Evolutionary conservation across 805 yeast species (phyloP).

Genomic region (Ogataea populi-albae): DNA sequence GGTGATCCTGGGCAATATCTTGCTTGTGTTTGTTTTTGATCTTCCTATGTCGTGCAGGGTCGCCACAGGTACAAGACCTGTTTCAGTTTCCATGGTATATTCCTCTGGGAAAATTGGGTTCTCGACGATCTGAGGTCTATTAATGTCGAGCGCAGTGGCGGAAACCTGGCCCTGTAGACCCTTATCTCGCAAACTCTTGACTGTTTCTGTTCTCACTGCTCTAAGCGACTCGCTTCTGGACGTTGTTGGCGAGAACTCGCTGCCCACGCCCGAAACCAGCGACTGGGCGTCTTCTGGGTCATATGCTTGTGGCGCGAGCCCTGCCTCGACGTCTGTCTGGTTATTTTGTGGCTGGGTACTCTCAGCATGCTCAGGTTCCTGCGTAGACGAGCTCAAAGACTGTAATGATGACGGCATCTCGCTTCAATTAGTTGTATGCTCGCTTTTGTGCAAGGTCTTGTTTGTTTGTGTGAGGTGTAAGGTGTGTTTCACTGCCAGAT

Average conservation of each 20-base stretch:
- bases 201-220: constrained; percentile 66
- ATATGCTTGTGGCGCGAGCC: constrained; percentile 36
- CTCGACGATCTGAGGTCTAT: constrained; percentile 50
- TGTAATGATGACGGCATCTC: not conserved
- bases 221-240: constrained; percentile 37
- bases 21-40: constrained; percentile 23
- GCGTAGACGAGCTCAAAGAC: constrained; percentile 19
- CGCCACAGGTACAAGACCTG: constrained; percentile 81
- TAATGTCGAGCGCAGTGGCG: constrained; percentile 43
- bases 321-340: constrained; percentile 17
- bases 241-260: constrained; percentile 22
- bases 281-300: constrained; percentile 49
- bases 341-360: constrained; percentile 2
- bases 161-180: constrained; percentile 60
- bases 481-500: too few species aligned
- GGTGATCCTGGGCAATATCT: constrained; percentile 19
- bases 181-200: constrained; percentile 58
- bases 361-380: constrained; percentile 9
- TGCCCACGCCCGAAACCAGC: constrained; percentile 34
- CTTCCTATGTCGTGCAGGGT: constrained; percentile 71
- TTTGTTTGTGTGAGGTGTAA: too few species aligned
- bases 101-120: constrained; percentile 90
- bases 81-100: constrained; percentile 80
- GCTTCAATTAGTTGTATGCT: too few species aligned
- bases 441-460: too few species aligned